Evolutionary conservation across 805 yeast species (phyloP).

Genomic region (Saturnispora bothae): DNA sequence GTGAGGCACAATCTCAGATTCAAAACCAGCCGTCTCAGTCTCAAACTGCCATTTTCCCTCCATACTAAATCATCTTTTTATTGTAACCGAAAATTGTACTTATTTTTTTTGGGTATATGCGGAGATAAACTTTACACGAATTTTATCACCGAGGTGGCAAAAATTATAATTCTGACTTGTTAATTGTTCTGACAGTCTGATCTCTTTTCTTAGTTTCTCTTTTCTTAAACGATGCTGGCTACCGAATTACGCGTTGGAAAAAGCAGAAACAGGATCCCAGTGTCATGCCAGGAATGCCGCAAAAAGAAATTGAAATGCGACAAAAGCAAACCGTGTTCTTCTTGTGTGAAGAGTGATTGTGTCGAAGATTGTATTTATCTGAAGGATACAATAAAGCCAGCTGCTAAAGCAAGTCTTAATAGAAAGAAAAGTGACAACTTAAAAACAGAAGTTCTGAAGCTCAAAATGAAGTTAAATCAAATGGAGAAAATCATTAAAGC

Average conservation of each 20-base stretch:
- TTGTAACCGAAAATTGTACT: too few relatives aligned
- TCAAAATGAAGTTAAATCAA: slow-evolving; percentile 32
- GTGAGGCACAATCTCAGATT: too few relatives aligned
- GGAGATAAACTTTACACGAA: too few relatives aligned
- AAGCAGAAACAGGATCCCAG: slow-evolving; percentile 33
- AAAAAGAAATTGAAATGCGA: slow-evolving; percentile 39
- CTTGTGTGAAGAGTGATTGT: slow-evolving; percentile 28
- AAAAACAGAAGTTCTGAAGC: slow-evolving; percentile 29
- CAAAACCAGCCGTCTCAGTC: too few relatives aligned
- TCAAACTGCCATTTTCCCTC: too few relatives aligned
- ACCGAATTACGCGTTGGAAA: slow-evolving; percentile 24
- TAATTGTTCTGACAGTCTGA: too few relatives aligned
- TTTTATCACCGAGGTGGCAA: too few relatives aligned
- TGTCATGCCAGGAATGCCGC: slow-evolving; percentile 39
- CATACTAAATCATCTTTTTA: too few relatives aligned
- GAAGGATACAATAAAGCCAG: slow-evolving; percentile 21
- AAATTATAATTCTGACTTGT: too few relatives aligned
- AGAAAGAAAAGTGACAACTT: slow-evolving; percentile 20
- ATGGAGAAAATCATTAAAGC: slow-evolving; percentile 26
- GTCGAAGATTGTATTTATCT: slow-evolving; percentile 34
- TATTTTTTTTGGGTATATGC: too few relatives aligned
- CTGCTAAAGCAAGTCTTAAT: slow-evolving; percentile 11
- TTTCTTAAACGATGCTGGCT: too few relatives aligned
- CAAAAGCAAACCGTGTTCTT: slow-evolving; percentile 28
- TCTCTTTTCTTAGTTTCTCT: too few relatives aligned